Conservation (phyloP, 176 grass and related monocot genomes). For the Neostapfia colusana region DNA sequence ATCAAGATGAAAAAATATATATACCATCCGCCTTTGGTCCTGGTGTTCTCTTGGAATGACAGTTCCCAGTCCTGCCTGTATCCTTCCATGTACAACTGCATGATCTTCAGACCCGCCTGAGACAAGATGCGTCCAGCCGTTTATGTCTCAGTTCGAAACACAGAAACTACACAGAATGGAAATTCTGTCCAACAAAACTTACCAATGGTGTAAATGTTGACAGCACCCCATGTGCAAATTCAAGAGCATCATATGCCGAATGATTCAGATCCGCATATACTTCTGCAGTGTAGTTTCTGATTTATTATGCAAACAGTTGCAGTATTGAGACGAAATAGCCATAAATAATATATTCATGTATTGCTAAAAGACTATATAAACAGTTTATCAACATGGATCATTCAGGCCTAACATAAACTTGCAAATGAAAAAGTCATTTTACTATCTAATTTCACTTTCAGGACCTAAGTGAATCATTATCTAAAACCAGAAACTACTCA, state of each 20-base stretch:
- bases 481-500: too few relatives aligned
- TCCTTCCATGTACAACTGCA: slow-evolving; percentile 82
- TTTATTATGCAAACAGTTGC: slow-evolving; percentile 2
- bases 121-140: neutral
- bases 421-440: too few relatives aligned
- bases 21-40: slow-evolving; percentile 86
- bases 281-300: slow-evolving; percentile 55
- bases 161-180: neutral
- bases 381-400: too few relatives aligned
- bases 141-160: neutral
- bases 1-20: neutral
- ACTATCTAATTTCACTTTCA: too few relatives aligned
- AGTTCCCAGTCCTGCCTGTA: slow-evolving; percentile 93
- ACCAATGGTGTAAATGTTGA: slow-evolving; percentile 84
- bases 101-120: slow-evolving; percentile 86
- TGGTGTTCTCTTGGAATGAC: slow-evolving; percentile 77
- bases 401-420: too few relatives aligned
- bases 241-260: slow-evolving; percentile 77
- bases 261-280: slow-evolving; percentile 88
- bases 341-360: too few relatives aligned
- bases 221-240: slow-evolving; percentile 78
- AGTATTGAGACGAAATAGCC: neutral
- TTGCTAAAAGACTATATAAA: too few relatives aligned
- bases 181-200: slow-evolving; percentile 27
- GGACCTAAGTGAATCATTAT: too few relatives aligned